Evolutionary conservation across 768 basidiomycete genomes (phyloP), one percentile per base, ranked within the genome.

Genomic region (Collybiopsis luxurians): DNA sequence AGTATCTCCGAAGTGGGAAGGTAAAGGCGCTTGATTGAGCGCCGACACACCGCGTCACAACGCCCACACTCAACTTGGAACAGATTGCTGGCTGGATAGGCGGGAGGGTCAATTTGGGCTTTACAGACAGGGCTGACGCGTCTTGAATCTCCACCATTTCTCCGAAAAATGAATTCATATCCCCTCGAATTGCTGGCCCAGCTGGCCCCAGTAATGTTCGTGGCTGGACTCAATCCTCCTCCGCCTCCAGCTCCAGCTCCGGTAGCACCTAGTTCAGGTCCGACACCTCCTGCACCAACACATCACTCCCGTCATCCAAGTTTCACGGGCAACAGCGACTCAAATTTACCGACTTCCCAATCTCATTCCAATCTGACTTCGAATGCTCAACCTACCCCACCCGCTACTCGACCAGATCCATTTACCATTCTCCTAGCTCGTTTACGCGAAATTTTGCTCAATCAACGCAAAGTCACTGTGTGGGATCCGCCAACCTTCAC

Each of bases 191-290:
- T 98, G 60, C 77, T 97, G 62, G 78, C 82, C n/a, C 95, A 97
- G 69, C 82, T 92, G 42, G 86, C 85, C 19, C 96, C 96, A 13
- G 85, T 98, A 38, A 91, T 98, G 90, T 96, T 97, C 67, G 90
- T 95, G 19, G 92, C 93, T 24, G 95, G 95, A 2, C 81, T 97
- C 44, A 85, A 85, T 39, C 59, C 63, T 6, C 70, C 66, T 23
- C 10, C 31, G 5, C 27, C 60, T 11, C 43, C 57, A 19, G 4
- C 65, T 2, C 40, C 40, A 10, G 5, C 40, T 42, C 27, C 62
- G 13, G 13, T 13, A 34, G 31, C 31, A 13, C 13, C 31, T 13
- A 34, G 13, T 34, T 13, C 31, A 34, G 31, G 31, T 24, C 64
- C 69, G 42, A 57, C 47, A 31, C 59, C 62, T 19, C 58, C 60